These are phyloP conservation scores for Citrus inodora DNA, from an alignment of 345 rosid species.

Conservation along the genomic window DNA sequence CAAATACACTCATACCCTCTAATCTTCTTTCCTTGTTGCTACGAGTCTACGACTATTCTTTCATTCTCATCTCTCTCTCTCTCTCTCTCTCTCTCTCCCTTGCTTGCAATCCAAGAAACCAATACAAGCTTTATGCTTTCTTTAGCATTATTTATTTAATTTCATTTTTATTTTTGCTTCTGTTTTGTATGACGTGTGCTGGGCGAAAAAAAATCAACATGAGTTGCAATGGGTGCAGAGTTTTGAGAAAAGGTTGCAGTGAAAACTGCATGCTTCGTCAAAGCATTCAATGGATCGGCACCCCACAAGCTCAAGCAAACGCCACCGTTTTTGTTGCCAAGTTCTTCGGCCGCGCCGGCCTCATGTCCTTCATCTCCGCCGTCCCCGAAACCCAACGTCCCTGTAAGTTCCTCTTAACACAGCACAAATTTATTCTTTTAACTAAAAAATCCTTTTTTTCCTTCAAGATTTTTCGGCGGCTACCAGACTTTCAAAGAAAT, in stretches of 20 bases:
- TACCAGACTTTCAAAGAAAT: no score
- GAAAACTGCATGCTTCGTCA: conserved; percentile 72
- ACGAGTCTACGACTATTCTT: neutral
- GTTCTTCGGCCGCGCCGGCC: conserved; percentile 92
- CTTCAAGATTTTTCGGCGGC: no score
- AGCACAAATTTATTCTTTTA: neutral
- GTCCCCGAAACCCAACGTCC: conserved; percentile 61
- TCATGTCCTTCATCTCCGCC: conserved; percentile 70
- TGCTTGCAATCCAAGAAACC: conserved; percentile 12
- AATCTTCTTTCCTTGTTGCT: conserved; percentile 6
- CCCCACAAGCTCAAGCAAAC: conserved; percentile 68
- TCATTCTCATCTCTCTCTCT: neutral
- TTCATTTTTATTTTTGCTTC: neutral
- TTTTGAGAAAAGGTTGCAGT: conserved; percentile 84
- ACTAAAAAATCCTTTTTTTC: no score
- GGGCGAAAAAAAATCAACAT: conserved; percentile 12
- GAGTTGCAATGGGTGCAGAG: conserved; percentile 93
- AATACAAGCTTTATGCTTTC: neutral
- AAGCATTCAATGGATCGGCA: conserved; percentile 56
- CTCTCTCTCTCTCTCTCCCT: neutral
- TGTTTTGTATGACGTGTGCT: neutral
- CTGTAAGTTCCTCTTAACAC: conserved; percentile 28
- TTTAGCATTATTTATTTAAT: neutral
- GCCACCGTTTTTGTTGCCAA: conserved; percentile 89
- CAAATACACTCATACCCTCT: neutral